Evolutionary conservation across 192 early-diverging fungal species (phyloP).

Genomic region (Mortierella antarctica): DNA sequence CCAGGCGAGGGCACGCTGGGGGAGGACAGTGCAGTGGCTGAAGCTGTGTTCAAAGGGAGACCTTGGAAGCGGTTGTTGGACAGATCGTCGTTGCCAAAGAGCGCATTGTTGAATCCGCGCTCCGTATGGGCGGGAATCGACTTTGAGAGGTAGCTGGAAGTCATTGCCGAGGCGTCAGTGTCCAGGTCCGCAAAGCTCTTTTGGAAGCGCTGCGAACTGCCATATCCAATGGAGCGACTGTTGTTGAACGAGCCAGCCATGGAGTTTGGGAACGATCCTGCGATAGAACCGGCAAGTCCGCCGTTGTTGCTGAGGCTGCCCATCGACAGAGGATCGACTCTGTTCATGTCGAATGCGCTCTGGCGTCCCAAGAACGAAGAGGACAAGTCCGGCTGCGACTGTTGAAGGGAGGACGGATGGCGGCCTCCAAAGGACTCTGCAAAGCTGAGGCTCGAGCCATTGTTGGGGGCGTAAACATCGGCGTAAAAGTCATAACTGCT

Average conservation of each 20-base stretch:
- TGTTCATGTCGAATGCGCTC: slow-evolving; percentile 32
- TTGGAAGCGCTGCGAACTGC: slow-evolving; percentile 40
- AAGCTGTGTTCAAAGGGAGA: slow-evolving; percentile 58
- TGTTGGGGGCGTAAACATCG: slow-evolving; percentile 55
- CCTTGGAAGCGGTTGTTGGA: slow-evolving; percentile 43
- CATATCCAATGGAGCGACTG: slow-evolving; percentile 27
- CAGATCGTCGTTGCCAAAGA: slow-evolving; percentile 57
- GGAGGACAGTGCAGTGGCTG: slow-evolving; percentile 33
- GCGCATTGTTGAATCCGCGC: slow-evolving; percentile 56
- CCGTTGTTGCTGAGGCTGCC: slow-evolving; percentile 39
- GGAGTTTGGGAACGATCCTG: slow-evolving; percentile 48
- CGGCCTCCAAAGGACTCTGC: slow-evolving; percentile 50
- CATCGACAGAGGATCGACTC: slow-evolving; percentile 47
- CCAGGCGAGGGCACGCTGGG: slow-evolving; percentile 52
- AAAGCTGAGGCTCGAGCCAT: slow-evolving; percentile 55
- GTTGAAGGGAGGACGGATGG: slow-evolving; percentile 42
- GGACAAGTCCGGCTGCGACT: slow-evolving; percentile 35
- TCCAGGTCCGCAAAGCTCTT: slow-evolving; percentile 52
- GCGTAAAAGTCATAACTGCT: slow-evolving; percentile 61
- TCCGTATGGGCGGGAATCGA: slow-evolving; percentile 58
- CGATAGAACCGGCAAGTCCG: slow-evolving; percentile 34
- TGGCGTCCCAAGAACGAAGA: slow-evolving; percentile 42
- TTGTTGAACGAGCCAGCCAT: slow-evolving; percentile 41
- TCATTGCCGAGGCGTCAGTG: slow-evolving; percentile 26
- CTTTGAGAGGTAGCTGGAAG: slow-evolving; percentile 59